A percentile compares a stretch with the other conserved stretches of the same genome.
Conservation (phyloP, 78 protist genomes). For the Acrasis kona region DNA sequence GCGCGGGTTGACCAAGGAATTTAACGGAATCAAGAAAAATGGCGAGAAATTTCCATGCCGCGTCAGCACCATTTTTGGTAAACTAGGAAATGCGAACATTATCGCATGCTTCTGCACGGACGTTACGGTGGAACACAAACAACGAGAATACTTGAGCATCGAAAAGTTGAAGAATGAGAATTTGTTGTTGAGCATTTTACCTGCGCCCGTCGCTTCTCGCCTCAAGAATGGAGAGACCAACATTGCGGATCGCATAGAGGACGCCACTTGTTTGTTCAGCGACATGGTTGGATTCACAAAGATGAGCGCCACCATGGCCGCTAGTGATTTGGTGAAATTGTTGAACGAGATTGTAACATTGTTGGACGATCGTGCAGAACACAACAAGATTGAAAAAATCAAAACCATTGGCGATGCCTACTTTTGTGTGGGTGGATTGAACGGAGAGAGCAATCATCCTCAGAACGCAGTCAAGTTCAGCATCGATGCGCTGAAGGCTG, state of each 20-base stretch:
- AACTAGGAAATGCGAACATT: no score
- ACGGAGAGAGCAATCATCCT: neutral
- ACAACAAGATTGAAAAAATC: constrained; percentile 22
- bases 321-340: constrained; percentile 41
- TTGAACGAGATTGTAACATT: constrained; percentile 48
- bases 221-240: constrained; percentile 9
- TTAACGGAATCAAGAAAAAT: no score
- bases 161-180: no score
- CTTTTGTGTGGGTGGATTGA: constrained; percentile 20
- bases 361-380: constrained; percentile 34
- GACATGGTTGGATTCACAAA: constrained; percentile 69
- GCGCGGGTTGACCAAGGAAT: no score
- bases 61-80: no score
- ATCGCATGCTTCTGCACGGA: no score
- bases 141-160: no score
- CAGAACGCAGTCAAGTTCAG: neutral
- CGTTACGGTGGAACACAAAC: no score
- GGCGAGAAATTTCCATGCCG: no score
- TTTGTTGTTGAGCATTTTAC: no score
- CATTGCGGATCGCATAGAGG: neutral
- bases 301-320: constrained; percentile 22
- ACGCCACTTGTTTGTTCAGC: constrained; percentile 35
- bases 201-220: no score
- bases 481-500: neutral
- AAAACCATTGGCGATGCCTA: constrained; percentile 47